Base-by-base conservation (phyloP, 805 yeast species). In the Suhomyces xylopsoci region DNA sequence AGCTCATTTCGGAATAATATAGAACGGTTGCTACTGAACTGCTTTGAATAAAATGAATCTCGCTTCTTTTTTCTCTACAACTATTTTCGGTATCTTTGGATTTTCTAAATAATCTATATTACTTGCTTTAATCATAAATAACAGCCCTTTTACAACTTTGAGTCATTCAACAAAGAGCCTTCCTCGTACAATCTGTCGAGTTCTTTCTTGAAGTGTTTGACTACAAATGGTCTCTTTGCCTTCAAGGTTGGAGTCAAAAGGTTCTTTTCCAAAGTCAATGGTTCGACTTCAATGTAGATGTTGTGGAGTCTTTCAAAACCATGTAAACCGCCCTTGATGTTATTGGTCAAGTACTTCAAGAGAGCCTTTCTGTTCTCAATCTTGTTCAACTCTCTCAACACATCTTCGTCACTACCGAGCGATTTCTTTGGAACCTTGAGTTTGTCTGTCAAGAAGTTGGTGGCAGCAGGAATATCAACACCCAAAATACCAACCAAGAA, bases 191-290 rank as follows among this genome's bases (percentile, higher is more conserved):
- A 62, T 6, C 54, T 58, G 24, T 71, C 71, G 43, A 83, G 66
- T 26, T 68, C 72, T 8, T 62, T 57, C 42, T 67, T 62, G 60
- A 77, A 82, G 34, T 66, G 69, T 60, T 74, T 73, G 41, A 74
- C 74, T 0, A 84, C 83, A 25, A 71, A 69, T 1, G 77, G 68
- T 53, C 88, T 70, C 64, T 81, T 81, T 50, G 82, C 67, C 65
- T 82, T 82, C 57, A 82, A 57, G 7, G 70, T 66, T 15, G 70
- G 69, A 8, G 70, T 66, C 24, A 66, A 52, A 24, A 65, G 59
- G 47, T 65, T 61, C 24, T 66, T 42, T 36, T 62, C 67, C 34
- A 63, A 52, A 19, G 58, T 58, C 62, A 65, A 63, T 3, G 69
- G 69, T 54, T 65, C 68, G 24, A 62, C 59, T 56, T 64, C 68